Percentiles rank a stretch among this genome's conserved stretches.
Evolutionary conservation across 2,329 filamentous ascomycete species (phyloP).

Genomic region (Ramularia endophylla): DNA sequence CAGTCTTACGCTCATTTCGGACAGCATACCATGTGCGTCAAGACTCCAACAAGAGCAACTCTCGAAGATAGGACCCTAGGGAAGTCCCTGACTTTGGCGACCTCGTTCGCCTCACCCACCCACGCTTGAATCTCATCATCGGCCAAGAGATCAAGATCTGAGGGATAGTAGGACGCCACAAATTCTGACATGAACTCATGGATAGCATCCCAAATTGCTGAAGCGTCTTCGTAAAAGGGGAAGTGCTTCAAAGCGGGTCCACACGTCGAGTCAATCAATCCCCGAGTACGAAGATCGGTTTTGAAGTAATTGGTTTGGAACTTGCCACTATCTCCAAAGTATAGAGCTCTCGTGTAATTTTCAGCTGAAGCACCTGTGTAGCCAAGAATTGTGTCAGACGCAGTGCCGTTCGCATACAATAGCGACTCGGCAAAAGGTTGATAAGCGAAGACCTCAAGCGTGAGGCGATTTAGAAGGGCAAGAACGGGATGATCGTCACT

Average conservation of each 20-base stretch:
- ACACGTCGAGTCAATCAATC: conserved; percentile 33
- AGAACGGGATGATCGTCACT: conserved; percentile 43
- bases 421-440: too few relatives aligned
- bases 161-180: conserved; percentile 41
- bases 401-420: too few relatives aligned
- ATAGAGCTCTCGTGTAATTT: conserved; percentile 9
- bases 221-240: conserved; percentile 42
- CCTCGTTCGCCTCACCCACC: conserved; percentile 37
- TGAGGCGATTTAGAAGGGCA: conserved; percentile 34
- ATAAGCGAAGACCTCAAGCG: too few relatives aligned
- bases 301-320: conserved; percentile 38
- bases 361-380: conserved; percentile 10
- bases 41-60: too few relatives aligned
- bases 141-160: conserved; percentile 26
- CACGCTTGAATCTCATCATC: conserved; percentile 44
- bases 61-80: too few relatives aligned
- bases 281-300: conserved; percentile 34
- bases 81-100: conserved; percentile 39
- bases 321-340: conserved; percentile 12
- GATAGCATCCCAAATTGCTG: conserved; percentile 33
- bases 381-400: conserved; percentile 14
- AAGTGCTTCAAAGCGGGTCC: conserved; percentile 39
- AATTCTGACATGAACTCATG: conserved; percentile 37
- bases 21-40: too few relatives aligned
- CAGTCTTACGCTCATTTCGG: too few relatives aligned